Evolutionary conservation across 768 basidiomycete species (phyloP).

Genomic region (Auricularia auricula-judae): DNA sequence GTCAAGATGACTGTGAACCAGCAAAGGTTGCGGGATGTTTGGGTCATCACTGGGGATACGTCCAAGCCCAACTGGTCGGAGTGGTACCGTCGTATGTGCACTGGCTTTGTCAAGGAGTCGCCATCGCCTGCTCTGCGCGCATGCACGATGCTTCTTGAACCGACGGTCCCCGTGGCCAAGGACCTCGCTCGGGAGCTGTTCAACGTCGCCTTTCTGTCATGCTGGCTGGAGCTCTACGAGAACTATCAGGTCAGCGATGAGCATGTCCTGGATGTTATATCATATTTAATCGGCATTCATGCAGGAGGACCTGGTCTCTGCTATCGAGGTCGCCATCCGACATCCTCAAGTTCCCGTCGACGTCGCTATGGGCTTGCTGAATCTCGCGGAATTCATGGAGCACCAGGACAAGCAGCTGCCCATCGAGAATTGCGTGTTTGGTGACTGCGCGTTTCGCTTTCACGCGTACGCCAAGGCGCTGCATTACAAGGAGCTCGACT

Average conservation of each 20-base stretch:
- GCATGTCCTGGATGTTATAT: slow-evolving; percentile 9
- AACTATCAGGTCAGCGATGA: slow-evolving; percentile 26
- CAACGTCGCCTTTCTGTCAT: slow-evolving; percentile 40
- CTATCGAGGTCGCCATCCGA: slow-evolving; percentile 28
- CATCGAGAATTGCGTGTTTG: slow-evolving; percentile 32
- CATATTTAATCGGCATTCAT: not conserved
- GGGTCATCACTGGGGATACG: slow-evolving; percentile 30
- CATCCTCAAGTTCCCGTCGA: slow-evolving; percentile 19
- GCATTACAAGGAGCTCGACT: slow-evolving; percentile 41
- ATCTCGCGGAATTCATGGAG: slow-evolving; percentile 39
- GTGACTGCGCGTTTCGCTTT: slow-evolving; percentile 31
- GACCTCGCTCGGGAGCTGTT: slow-evolving; percentile 32
- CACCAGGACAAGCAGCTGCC: slow-evolving; percentile 37
- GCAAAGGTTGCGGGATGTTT: slow-evolving; percentile 32
- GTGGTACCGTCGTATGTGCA: slow-evolving; percentile 32
- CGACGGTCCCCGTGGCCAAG: slow-evolving; percentile 32
- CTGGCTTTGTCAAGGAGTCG: slow-evolving; percentile 36
- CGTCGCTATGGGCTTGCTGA: slow-evolving; percentile 33
- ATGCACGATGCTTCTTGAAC: slow-evolving; percentile 30
- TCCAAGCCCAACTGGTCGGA: slow-evolving; percentile 32
- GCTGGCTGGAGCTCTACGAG: slow-evolving; percentile 36
- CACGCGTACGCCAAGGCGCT: slow-evolving; percentile 40
- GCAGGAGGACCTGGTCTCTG: slow-evolving; percentile 34
- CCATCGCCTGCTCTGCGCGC: slow-evolving; percentile 37
- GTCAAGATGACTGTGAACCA: slow-evolving; percentile 74